Evolutionary conservation across 495 filamentous ascomycete genomes (phyloP).

Genomic region (Podospora australis): DNA sequence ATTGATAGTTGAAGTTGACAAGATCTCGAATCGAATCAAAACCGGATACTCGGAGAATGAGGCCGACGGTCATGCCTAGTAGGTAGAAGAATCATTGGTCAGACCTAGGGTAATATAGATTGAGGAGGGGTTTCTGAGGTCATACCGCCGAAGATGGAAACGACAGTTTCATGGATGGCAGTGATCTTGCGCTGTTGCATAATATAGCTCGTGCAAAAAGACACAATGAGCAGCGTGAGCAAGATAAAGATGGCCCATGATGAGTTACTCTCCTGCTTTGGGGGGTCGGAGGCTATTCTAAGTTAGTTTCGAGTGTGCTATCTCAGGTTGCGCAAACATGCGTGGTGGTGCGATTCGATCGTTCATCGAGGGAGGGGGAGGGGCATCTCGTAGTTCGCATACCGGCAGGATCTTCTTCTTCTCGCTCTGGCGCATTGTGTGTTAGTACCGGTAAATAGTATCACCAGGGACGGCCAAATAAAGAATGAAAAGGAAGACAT

Average conservation of each 20-base stretch:
- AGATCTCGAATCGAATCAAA: conserved; percentile 76
- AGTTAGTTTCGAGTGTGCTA: conserved; percentile 15
- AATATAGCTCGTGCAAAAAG: conserved; percentile 94
- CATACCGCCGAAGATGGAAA: conserved; percentile 95
- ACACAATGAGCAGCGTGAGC: conserved; percentile 84
- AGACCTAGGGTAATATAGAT: not conserved
- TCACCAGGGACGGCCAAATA: no score
- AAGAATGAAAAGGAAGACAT: conserved; percentile 20
- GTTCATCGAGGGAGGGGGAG: not conserved
- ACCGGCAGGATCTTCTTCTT: conserved; percentile 48
- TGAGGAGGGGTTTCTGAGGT: conserved; percentile 2
- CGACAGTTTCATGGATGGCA: conserved; percentile 93
- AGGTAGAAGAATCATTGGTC: conserved; percentile 7
- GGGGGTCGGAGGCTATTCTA: conserved; percentile 38
- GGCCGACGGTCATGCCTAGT: conserved; percentile 87
- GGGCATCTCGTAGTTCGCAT: conserved; percentile 11
- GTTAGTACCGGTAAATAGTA: conserved; percentile 22
- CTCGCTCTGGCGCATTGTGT: conserved; percentile 34
- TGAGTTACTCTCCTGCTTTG: conserved; percentile 80
- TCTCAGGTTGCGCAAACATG: not conserved
- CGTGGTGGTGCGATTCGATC: not conserved
- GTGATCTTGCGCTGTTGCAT: conserved; percentile 92
- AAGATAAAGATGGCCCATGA: conserved; percentile 97
- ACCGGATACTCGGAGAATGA: conserved; percentile 75
- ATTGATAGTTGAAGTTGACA: conserved; percentile 95